phyloP scores from a whole-genome alignment of 176 grass and related monocot genomes.

The Ensete ventricosum region DNA sequence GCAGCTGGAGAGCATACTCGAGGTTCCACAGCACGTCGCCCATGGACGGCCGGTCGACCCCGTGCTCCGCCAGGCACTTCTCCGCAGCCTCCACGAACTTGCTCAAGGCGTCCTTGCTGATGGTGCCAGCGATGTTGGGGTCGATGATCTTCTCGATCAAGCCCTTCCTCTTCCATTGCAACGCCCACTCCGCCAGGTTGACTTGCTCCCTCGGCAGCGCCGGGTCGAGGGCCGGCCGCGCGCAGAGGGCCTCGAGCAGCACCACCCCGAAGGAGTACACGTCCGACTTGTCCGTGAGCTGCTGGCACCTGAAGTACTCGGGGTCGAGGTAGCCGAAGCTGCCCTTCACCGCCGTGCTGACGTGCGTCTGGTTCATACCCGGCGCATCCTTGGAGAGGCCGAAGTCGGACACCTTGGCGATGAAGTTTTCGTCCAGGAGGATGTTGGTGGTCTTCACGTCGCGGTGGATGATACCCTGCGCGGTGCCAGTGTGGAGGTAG shows the following conservation, averaged over 20 bases:
- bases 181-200: background rate
- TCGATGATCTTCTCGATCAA: too few relatives aligned
- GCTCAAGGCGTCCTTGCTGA: too few relatives aligned
- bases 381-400: conserved; percentile 1
- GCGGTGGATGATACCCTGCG: conserved; percentile 1
- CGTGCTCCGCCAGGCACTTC: too few relatives aligned
- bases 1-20: too few relatives aligned
- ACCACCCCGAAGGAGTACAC: conserved; percentile 4
- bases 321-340: conserved; percentile 1
- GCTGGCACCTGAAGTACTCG: background rate
- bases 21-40: too few relatives aligned
- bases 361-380: background rate
- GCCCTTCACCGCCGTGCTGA: conserved; percentile 2
- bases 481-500: conserved; percentile 1
- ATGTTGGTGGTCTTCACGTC: conserved; percentile 3
- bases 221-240: background rate
- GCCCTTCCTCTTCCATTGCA: too few relatives aligned
- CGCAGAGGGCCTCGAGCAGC: background rate
- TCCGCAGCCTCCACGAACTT: too few relatives aligned
- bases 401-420: background rate
- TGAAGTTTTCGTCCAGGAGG: background rate
- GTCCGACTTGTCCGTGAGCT: background rate
- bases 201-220: background rate
- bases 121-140: too few relatives aligned
- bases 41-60: too few relatives aligned